phyloP scores from a whole-genome alignment of 2,329 filamentous ascomycete species.

The Phaeomoniella chlamydospora region DNA sequence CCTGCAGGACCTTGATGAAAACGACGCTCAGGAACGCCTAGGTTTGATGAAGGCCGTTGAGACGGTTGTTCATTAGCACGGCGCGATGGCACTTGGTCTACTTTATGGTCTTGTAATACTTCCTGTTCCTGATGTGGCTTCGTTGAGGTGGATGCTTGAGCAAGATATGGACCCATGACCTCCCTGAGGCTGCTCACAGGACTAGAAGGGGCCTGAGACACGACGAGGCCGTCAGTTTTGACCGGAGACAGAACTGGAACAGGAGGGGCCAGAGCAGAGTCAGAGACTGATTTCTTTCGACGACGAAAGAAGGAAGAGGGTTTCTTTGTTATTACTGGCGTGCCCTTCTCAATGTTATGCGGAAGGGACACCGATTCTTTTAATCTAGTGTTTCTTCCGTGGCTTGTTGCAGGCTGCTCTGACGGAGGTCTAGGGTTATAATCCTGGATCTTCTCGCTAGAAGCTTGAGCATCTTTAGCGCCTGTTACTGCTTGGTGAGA shows the following conservation, averaged over 20 bases:
- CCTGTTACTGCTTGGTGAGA: conserved; percentile 3
- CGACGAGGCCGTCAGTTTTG: conserved; percentile 8
- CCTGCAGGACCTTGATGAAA: background rate
- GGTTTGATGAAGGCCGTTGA: too few relatives aligned
- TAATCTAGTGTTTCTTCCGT: background rate
- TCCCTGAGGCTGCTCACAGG: conserved; percentile 69
- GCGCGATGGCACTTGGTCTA: too few relatives aligned
- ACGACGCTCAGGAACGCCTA: background rate
- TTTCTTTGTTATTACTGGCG: conserved; percentile 60
- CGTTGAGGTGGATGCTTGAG: background rate
- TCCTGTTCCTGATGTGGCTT: too few relatives aligned
- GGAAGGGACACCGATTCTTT: background rate
- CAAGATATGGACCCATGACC: conserved; percentile 75
- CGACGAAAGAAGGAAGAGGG: conserved; percentile 87
- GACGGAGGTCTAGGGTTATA: conserved; percentile 11
- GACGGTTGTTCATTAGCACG: too few relatives aligned
- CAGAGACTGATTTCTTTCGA: conserved; percentile 76
- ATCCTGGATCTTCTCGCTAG: conserved; percentile 5
- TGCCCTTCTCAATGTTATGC: conserved; percentile 12
- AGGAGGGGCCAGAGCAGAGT: conserved; percentile 46
- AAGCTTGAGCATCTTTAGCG: background rate
- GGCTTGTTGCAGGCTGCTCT: background rate
- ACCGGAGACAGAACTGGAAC: conserved; percentile 9
- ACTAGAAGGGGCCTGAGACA: conserved; percentile 34
- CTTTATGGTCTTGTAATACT: too few relatives aligned